Evolutionary conservation across 2,329 filamentous ascomycete genomes (phyloP).

Genomic region (Xylariaceae sp.): DNA sequence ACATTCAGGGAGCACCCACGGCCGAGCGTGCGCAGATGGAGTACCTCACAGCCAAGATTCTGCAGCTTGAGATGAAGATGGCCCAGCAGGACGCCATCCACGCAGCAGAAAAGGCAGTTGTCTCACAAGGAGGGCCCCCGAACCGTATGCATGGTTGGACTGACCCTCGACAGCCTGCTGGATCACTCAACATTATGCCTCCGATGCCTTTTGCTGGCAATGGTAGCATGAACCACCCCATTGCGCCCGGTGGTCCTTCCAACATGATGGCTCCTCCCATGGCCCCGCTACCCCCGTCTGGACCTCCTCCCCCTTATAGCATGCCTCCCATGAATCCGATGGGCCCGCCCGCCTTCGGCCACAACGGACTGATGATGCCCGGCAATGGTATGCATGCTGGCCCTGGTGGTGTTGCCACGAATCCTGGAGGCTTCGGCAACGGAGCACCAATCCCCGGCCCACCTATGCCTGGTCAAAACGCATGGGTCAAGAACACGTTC

Average conservation of each 20-base stretch:
- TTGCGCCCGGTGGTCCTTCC: no score
- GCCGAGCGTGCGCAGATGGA: no score
- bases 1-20: no score
- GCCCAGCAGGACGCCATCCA: background rate
- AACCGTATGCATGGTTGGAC: background rate
- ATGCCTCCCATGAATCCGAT: background rate
- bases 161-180: background rate
- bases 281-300: no score
- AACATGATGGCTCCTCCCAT: no score
- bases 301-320: background rate
- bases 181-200: no score
- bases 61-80: background rate
- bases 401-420: background rate
- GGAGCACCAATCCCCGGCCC: background rate
- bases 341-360: background rate
- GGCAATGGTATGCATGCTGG: background rate
- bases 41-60: background rate
- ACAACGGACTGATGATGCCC: background rate
- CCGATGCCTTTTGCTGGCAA: no score
- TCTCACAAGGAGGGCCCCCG: background rate
- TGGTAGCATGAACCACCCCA: no score
- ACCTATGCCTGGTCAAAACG: background rate
- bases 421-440: background rate
- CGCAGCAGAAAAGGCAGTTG: no score
- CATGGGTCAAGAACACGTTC: constrained; percentile 25